Evolutionary conservation across 257 asterid species (phyloP).

Genomic region (Phtheirospermum japonicum): DNA sequence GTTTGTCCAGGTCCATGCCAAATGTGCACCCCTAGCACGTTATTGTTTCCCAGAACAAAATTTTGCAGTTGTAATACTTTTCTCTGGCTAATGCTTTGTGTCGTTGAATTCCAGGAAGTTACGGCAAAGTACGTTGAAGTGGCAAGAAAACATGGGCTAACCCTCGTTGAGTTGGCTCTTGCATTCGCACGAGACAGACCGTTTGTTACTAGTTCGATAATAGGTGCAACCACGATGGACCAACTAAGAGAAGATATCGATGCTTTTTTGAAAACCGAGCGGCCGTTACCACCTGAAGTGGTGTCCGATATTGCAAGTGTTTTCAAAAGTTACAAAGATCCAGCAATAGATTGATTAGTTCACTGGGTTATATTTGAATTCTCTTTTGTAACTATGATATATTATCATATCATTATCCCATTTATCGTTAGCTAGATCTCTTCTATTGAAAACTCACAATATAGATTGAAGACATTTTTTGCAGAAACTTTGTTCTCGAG

Average conservation of each 20-base stretch:
- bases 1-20: too few species aligned
- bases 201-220: slow-evolving; percentile 71
- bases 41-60: too few species aligned
- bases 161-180: slow-evolving; percentile 72
- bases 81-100: neutral
- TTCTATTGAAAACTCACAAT: too few species aligned
- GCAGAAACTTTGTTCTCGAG: too few species aligned
- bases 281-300: slow-evolving; percentile 70
- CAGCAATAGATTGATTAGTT: slow-evolving; percentile 40
- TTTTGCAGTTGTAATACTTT: too few species aligned
- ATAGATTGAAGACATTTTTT: too few species aligned
- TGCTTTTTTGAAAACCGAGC: slow-evolving; percentile 58
- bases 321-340: slow-evolving; percentile 85
- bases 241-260: slow-evolving; percentile 74
- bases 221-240: slow-evolving; percentile 77
- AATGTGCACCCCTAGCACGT: too few species aligned
- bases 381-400: too few species aligned
- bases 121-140: slow-evolving; percentile 56
- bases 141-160: slow-evolving; percentile 79
- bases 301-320: slow-evolving; percentile 54
- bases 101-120: slow-evolving; percentile 59
- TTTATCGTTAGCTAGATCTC: too few species aligned
- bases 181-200: slow-evolving; percentile 76
- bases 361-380: neutral
- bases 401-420: too few species aligned